Evolutionary conservation across 148 eudicot genomes (phyloP).

Genomic region (Rheum nobile): DNA sequence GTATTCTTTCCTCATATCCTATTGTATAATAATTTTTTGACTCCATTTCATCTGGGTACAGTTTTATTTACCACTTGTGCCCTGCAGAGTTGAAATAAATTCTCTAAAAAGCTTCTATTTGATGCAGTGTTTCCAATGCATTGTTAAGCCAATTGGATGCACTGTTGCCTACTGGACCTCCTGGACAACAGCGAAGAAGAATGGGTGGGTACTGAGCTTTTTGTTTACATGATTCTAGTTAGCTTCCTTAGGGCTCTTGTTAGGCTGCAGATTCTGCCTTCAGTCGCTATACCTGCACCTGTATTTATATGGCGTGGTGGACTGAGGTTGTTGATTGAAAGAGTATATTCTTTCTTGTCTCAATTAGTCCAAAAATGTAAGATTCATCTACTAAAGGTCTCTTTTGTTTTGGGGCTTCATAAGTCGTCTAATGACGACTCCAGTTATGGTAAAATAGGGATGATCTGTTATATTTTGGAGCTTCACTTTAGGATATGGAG

Average conservation of each 20-base stretch:
- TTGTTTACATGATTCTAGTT: neutral
- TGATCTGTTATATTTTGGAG: neutral
- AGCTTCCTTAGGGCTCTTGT: too few relatives aligned
- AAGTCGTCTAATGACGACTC: neutral
- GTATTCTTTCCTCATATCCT: constrained; percentile 20
- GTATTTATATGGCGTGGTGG: neutral
- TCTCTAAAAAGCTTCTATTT: constrained; percentile 3
- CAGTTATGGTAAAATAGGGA: neutral
- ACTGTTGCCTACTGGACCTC: constrained; percentile 57
- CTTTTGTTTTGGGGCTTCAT: neutral
- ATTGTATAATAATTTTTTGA: neutral
- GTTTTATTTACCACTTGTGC: neutral
- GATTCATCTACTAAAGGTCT: neutral
- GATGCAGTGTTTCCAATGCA: constrained; percentile 48
- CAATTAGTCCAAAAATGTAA: neutral
- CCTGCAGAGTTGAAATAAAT: neutral
- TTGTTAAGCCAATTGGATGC: constrained; percentile 54
- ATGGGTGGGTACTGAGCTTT: constrained; percentile 35
- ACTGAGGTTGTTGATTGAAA: neutral
- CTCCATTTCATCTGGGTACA: neutral
- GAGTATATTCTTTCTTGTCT: neutral
- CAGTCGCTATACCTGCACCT: neutral
- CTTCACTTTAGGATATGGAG: neutral
- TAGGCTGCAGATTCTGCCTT: neutral
- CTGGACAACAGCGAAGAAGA: constrained; percentile 63